Evolutionary conservation across 305 asterid species (phyloP).

Genomic region (Fraxinus xanthoxyloides): DNA sequence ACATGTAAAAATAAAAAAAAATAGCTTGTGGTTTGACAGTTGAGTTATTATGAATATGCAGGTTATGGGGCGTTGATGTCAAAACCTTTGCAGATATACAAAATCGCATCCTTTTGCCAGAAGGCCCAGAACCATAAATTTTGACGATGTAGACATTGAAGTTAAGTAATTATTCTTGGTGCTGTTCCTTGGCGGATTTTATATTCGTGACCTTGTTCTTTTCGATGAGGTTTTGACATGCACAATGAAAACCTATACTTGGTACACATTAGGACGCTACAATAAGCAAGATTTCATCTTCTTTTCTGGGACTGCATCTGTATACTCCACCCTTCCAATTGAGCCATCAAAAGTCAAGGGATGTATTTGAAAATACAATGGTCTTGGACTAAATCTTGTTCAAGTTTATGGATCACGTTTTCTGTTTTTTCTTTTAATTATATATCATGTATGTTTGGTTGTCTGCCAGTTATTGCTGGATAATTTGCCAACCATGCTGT

Average conservation of each 20-base stretch:
- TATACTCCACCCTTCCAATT: background rate
- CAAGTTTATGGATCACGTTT: background rate
- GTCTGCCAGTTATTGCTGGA: background rate
- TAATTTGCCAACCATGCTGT: background rate
- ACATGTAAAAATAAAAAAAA: background rate
- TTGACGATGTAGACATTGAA: background rate
- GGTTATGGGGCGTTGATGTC: conserved; percentile 93
- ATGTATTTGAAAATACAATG: background rate
- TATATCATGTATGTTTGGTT: background rate
- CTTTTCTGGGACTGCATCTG: background rate
- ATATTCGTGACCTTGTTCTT: background rate
- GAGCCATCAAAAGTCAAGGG: background rate
- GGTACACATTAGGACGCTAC: background rate
- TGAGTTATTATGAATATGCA: conserved; percentile 26
- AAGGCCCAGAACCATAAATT: conserved; percentile 25
- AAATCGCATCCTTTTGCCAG: conserved; percentile 40
- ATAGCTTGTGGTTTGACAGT: background rate
- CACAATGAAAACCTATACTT: background rate
- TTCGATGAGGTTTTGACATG: background rate
- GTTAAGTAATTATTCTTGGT: background rate
- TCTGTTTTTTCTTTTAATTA: background rate
- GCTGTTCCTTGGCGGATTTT: background rate
- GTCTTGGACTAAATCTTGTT: conserved; percentile 1
- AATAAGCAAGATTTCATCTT: background rate
- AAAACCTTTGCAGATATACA: conserved; percentile 66